Percentiles rank a stretch among this genome's conserved stretches.
Conservation (phyloP, 148 eudicot species). For the Hydrangea macrophylla region DNA sequence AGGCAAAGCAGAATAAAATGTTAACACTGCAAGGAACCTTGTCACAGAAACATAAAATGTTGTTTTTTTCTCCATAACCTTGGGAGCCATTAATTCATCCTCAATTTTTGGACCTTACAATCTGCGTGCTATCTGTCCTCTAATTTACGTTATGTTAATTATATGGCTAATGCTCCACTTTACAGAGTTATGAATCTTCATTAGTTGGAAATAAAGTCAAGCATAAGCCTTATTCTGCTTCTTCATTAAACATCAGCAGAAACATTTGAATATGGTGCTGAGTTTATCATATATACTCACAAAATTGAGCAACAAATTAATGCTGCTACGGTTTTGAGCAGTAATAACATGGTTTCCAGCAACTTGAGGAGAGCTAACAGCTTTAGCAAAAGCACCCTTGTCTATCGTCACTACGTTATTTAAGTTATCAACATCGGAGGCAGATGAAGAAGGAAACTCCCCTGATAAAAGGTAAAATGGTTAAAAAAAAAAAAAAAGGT, state of each 20-base stretch:
- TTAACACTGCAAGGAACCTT: no score
- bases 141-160: no score
- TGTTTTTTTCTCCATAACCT: no score
- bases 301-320: conserved; percentile 58
- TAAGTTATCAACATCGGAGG: conserved; percentile 91
- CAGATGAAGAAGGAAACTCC: conserved; percentile 97
- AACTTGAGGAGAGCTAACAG: conserved; percentile 66
- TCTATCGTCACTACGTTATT: conserved; percentile 65
- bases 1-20: no score
- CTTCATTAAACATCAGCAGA: conserved; percentile 3
- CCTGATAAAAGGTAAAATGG: conserved; percentile 32
- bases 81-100: no score
- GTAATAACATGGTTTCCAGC: conserved; percentile 65
- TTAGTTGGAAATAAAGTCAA: no score
- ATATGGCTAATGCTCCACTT: no score
- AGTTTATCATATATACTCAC: conserved; percentile 76
- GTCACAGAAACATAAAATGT: no score
- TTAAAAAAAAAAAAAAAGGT: no score
- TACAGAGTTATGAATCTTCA: no score
- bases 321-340: conserved; percentile 61
- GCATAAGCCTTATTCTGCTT: neutral
- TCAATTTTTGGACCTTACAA: no score
- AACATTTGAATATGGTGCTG: neutral
- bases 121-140: no score
- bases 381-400: conserved; percentile 62